Conservation (phyloP, 345 rosid species). For the Eucalyptus brandiana region DNA sequence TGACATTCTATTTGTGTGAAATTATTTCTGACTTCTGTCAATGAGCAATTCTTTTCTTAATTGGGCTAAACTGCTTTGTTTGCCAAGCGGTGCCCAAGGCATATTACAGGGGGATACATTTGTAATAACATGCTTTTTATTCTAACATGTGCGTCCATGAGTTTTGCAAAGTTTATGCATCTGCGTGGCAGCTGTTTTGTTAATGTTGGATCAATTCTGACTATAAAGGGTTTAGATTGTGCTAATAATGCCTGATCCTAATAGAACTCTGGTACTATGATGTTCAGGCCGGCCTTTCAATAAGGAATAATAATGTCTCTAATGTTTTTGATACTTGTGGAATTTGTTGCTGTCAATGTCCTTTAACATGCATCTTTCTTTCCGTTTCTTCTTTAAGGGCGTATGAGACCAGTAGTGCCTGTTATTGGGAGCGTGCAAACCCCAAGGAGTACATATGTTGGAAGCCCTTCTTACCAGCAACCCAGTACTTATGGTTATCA, state of each 20-base stretch:
- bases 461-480: background rate
- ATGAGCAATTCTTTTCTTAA: background rate
- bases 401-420: constrained; percentile 2
- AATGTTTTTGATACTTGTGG: background rate
- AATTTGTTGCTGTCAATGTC: background rate
- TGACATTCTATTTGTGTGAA: background rate
- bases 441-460: constrained; percentile 4
- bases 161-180: background rate
- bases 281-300: background rate
- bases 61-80: background rate
- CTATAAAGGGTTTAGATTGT: background rate
- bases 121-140: background rate
- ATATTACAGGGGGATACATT: background rate
- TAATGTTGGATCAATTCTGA: background rate
- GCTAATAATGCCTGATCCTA: background rate
- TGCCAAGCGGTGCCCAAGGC: background rate
- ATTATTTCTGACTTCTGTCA: background rate
- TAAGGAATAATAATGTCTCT: background rate
- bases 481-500: constrained; percentile 7
- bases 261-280: background rate
- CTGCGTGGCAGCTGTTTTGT: background rate
- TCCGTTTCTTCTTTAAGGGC: background rate
- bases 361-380: background rate
- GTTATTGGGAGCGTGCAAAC: constrained; percentile 1
- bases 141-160: background rate